Conservation (phyloP, 2,329 filamentous ascomycete genomes). For the Aspergillus neotritici region DNA sequence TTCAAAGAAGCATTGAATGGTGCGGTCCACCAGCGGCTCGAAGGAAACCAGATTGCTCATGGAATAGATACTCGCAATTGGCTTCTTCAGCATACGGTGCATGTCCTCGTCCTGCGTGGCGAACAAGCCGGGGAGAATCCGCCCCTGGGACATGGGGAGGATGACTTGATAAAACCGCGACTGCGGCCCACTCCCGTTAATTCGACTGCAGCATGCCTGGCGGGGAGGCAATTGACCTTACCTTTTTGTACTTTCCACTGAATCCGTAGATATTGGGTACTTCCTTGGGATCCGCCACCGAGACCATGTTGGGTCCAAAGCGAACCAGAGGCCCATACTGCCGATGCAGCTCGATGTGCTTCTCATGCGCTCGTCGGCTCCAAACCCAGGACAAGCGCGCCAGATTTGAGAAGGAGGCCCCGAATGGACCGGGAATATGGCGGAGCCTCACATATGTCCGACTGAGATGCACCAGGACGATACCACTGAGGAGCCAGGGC, state of each 20-base stretch:
- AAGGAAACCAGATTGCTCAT: slow-evolving; percentile 6
- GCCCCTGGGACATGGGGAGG: slow-evolving; percentile 1
- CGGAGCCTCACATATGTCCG: slow-evolving; percentile 28
- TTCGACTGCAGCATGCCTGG: neutral
- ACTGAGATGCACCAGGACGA: no score
- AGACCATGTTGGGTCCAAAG: slow-evolving; percentile 28
- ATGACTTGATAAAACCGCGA: slow-evolving; percentile 24
- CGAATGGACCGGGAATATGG: slow-evolving; percentile 24
- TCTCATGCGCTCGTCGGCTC: slow-evolving; percentile 16
- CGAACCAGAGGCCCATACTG: slow-evolving; percentile 25
- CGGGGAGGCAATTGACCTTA: neutral
- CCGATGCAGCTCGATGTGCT: slow-evolving; percentile 16
- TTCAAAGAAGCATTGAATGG: slow-evolving; percentile 15
- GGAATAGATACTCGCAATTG: slow-evolving; percentile 10
- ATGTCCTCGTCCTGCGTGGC: slow-evolving; percentile 24
- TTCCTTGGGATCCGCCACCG: slow-evolving; percentile 18
- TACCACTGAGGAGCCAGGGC: no score
- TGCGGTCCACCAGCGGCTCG: slow-evolving; percentile 10
- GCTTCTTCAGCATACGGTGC: slow-evolving; percentile 15
- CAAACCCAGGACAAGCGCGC: slow-evolving; percentile 22
- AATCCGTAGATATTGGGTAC: slow-evolving; percentile 18
- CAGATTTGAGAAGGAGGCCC: slow-evolving; percentile 22
- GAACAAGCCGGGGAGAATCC: slow-evolving; percentile 23
- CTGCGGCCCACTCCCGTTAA: neutral
- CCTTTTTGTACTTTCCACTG: slow-evolving; percentile 15